These are phyloP conservation scores for Calonectria pauciramosa DNA, from an alignment of 2,329 filamentous ascomycete species.

Conservation along the genomic window DNA sequence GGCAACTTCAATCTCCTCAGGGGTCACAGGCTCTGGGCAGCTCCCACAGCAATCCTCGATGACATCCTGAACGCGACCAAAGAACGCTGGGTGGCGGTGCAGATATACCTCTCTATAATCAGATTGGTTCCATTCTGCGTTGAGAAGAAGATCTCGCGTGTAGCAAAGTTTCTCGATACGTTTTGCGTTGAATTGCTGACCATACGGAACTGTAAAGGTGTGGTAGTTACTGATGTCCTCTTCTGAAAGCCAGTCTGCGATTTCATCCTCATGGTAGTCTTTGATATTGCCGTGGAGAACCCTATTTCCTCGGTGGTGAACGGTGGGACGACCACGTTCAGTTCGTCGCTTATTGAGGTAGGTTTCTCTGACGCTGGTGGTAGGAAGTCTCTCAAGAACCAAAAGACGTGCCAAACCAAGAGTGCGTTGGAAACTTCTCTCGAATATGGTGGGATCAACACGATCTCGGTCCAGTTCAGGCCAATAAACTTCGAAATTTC, in stretches of 20 bases:
- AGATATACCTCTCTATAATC: slow-evolving; percentile 82
- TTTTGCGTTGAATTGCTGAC: slow-evolving; percentile 71
- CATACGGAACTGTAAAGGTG: slow-evolving; percentile 80
- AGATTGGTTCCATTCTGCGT: slow-evolving; percentile 87
- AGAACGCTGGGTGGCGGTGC: slow-evolving; percentile 89
- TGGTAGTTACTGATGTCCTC: slow-evolving; percentile 86
- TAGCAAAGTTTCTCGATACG: slow-evolving; percentile 87
- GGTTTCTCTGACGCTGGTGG: slow-evolving; percentile 73
- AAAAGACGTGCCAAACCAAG: slow-evolving; percentile 84
- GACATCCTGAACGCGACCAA: slow-evolving; percentile 81
- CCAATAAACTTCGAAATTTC: slow-evolving; percentile 90
- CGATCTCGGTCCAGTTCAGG: slow-evolving; percentile 79
- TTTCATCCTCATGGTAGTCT: slow-evolving; percentile 81
- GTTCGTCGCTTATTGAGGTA: slow-evolving; percentile 79
- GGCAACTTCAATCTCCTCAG: slow-evolving; percentile 79
- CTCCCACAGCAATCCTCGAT: slow-evolving; percentile 85
- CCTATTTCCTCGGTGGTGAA: slow-evolving; percentile 57
- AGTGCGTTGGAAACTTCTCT: slow-evolving; percentile 82
- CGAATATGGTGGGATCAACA: slow-evolving; percentile 89
- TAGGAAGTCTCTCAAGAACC: slow-evolving; percentile 84
- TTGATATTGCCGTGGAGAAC: slow-evolving; percentile 79
- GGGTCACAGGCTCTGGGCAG: slow-evolving; percentile 78
- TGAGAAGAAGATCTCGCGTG: slow-evolving; percentile 84
- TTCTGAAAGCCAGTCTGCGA: slow-evolving; percentile 85
- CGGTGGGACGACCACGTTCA: slow-evolving; percentile 78